These are phyloP conservation scores for Boletus subparvulus DNA, from an alignment of 768 basidiomycete species.

Conservation along the genomic window DNA sequence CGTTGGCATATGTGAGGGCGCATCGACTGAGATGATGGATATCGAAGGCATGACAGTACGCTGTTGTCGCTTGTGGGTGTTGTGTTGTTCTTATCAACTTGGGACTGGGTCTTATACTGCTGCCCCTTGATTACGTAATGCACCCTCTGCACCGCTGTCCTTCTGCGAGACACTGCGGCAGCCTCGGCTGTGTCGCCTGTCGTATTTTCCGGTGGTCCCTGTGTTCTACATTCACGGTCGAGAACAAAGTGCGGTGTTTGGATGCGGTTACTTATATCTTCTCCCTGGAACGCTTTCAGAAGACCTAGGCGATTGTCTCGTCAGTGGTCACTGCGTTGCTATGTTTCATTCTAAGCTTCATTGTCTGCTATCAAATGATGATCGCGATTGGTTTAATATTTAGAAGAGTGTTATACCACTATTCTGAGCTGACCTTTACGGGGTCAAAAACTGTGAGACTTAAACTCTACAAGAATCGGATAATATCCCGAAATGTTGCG, in stretches of 20 bases:
- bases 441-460: constrained; percentile 4
- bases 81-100: background rate
- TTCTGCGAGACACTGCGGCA: constrained; percentile 3
- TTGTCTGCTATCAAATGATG: constrained; percentile 2
- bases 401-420: background rate
- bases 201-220: constrained; percentile 8
- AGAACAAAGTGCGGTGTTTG: constrained; percentile 12
- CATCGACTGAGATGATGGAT: constrained; percentile 25
- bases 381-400: background rate
- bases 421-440: background rate
- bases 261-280: background rate
- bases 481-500: background rate
- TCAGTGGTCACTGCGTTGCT: background rate
- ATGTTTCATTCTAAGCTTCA: constrained; percentile 10
- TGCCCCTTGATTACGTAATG: constrained; percentile 20
- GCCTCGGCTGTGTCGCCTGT: constrained; percentile 21
- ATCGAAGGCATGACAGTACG: constrained; percentile 26
- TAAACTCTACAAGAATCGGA: constrained; percentile 1
- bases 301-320: background rate
- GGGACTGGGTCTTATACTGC: constrained; percentile 4
- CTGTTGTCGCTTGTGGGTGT: constrained; percentile 1
- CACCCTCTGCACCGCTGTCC: constrained; percentile 1
- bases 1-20: background rate
- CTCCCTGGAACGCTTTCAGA: constrained; percentile 16
- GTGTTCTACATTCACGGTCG: constrained; percentile 2